A percentile compares a stretch with the other conserved stretches of the same genome.
Conservation (phyloP, 2,329 filamentous ascomycete species). For the Penicillium fuscoglaucum region DNA sequence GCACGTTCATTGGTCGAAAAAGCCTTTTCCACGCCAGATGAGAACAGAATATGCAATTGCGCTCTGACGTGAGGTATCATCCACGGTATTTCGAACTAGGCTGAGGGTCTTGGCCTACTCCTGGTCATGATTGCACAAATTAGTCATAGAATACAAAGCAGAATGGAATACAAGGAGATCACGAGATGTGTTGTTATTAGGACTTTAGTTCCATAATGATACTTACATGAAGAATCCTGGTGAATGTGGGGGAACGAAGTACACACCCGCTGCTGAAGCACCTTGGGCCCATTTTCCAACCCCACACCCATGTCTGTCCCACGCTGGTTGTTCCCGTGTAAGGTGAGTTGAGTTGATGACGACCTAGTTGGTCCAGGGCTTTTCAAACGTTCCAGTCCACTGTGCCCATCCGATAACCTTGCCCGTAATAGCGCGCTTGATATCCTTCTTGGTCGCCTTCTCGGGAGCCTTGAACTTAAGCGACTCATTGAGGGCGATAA, state of each 20-base stretch:
- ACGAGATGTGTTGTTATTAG: not conserved
- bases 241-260: not conserved
- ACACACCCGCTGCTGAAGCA: not conserved
- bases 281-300: not conserved
- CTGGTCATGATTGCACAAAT: not conserved
- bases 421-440: conserved; percentile 30
- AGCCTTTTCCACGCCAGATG: too few relatives aligned
- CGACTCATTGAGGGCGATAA: conserved; percentile 31
- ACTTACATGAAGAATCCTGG: not conserved
- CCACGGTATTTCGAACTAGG: not conserved
- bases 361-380: conserved; percentile 22
- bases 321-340: not conserved
- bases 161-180: not conserved
- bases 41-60: too few relatives aligned
- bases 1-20: not conserved
- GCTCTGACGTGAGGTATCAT: not conserved
- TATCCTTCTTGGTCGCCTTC: conserved; percentile 27
- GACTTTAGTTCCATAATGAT: not conserved
- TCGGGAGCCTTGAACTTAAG: conserved; percentile 24
- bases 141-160: not conserved
- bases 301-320: not conserved
- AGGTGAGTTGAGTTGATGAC: too few relatives aligned
- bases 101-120: not conserved
- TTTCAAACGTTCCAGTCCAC: conserved; percentile 35
- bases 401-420: conserved; percentile 36